phyloP scores from a whole-genome alignment of 192 early-diverging fungal genomes.

The Coemansia javaensis region DNA sequence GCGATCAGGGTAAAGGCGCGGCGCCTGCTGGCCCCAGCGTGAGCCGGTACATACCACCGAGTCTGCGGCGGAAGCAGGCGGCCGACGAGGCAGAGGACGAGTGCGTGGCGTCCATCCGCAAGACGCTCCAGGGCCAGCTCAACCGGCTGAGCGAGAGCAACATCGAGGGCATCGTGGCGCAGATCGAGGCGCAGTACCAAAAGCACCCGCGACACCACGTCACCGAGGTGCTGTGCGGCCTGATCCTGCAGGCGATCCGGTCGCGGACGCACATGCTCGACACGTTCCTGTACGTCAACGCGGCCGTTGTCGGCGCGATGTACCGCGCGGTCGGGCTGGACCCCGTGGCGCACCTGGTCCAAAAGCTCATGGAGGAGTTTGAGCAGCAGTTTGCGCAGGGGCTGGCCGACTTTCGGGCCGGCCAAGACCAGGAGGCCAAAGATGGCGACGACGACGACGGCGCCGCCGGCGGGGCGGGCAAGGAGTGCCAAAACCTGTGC shows the following conservation, averaged over 20 bases:
- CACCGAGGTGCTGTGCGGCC: conserved; percentile 73
- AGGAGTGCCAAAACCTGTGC: conserved; percentile 75
- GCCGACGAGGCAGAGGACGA: conserved; percentile 61
- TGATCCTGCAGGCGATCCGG: conserved; percentile 72
- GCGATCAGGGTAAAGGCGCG: too few relatives aligned
- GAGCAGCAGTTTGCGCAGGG: conserved; percentile 54
- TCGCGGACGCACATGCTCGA: conserved; percentile 84
- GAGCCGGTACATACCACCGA: conserved; percentile 85
- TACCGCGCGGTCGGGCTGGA: conserved; percentile 81
- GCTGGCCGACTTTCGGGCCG: conserved; percentile 8
- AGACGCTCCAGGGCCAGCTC: conserved; percentile 79
- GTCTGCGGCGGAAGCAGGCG: conserved; percentile 62
- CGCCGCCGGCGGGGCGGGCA: conserved; percentile 51
- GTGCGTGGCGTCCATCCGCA: conserved; percentile 68
- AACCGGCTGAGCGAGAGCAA: conserved; percentile 89
- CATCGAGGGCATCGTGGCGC: conserved; percentile 78
- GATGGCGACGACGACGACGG: too few relatives aligned
- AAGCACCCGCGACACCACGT: conserved; percentile 64
- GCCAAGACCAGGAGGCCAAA: conserved; percentile 20
- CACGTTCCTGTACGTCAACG: conserved; percentile 86
- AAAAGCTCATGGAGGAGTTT: conserved; percentile 68
- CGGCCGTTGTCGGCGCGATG: conserved; percentile 76
- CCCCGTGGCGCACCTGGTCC: conserved; percentile 75
- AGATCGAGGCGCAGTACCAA: conserved; percentile 74
- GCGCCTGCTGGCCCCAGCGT: conserved; percentile 9